These are phyloP conservation scores for Ophiostoma piceae DNA, from an alignment of 2,329 filamentous ascomycete genomes.

Conservation along the genomic window DNA sequence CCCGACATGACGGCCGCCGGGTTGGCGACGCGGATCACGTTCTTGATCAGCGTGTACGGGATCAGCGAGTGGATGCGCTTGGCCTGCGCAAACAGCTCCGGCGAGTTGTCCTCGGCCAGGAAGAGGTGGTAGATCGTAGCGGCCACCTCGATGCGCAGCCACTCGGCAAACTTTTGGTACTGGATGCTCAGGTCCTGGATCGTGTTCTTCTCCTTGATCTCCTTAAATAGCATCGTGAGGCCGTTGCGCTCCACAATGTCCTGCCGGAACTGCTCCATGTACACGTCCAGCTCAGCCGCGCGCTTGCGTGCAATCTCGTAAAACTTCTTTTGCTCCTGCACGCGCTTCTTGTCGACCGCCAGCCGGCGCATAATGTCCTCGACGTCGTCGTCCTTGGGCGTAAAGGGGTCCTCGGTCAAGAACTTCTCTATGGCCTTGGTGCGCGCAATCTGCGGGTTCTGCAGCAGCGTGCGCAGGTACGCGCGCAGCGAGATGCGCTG, in stretches of 20 bases:
- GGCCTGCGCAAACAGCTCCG: constrained; percentile 88
- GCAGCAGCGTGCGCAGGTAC: constrained; percentile 78
- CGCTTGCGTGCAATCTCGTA: constrained; percentile 91
- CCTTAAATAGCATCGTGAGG: constrained; percentile 83
- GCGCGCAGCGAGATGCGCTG: constrained; percentile 88
- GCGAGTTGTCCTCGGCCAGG: constrained; percentile 95
- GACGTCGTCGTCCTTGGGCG: constrained; percentile 73
- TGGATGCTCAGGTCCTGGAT: constrained; percentile 87
- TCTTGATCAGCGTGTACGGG: constrained; percentile 89
- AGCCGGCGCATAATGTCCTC: constrained; percentile 76
- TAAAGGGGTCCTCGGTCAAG: constrained; percentile 65
- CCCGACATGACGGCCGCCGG: constrained; percentile 96
- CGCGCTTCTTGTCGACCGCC: constrained; percentile 75
- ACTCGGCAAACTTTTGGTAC: constrained; percentile 97
- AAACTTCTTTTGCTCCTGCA: constrained; percentile 89
- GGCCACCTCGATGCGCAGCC: constrained; percentile 93
- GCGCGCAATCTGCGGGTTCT: constrained; percentile 76
- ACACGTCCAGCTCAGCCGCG: constrained; percentile 88
- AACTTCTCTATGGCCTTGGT: constrained; percentile 84
- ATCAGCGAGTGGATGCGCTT: constrained; percentile 93
- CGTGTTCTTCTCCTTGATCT: constrained; percentile 83
- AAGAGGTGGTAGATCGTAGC: constrained; percentile 97
- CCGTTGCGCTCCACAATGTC: constrained; percentile 70
- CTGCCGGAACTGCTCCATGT: constrained; percentile 85
- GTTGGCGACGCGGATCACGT: constrained; percentile 93